These are phyloP conservation scores for Lathyrus tuberosus DNA, from an alignment of 306 rosid species.

Conservation along the genomic window DNA sequence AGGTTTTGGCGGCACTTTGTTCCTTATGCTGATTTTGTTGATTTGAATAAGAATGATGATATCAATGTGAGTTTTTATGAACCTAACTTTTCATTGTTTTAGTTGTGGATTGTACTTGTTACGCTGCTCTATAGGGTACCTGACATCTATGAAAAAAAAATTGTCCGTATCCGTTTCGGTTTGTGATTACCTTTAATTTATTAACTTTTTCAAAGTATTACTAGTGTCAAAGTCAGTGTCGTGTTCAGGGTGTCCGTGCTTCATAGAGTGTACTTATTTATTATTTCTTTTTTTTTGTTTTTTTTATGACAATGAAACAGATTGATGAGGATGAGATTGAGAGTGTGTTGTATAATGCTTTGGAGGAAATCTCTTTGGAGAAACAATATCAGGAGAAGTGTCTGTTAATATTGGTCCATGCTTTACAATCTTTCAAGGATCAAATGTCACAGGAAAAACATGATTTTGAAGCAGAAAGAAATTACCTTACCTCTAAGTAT, in stretches of 20 bases:
- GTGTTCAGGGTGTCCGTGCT: too few relatives aligned
- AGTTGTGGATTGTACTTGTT: neutral
- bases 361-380: constrained; percentile 81
- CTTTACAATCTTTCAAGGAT: constrained; percentile 69
- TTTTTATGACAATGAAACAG: constrained; percentile 40
- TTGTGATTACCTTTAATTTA: too few relatives aligned
- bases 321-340: constrained; percentile 64
- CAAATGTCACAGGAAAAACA: constrained; percentile 51
- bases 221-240: too few relatives aligned
- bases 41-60: constrained; percentile 44
- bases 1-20: constrained; percentile 86
- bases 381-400: constrained; percentile 87
- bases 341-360: constrained; percentile 61
- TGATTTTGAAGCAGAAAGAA: constrained; percentile 51
- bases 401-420: constrained; percentile 65
- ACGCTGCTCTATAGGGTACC: neutral
- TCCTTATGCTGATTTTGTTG: constrained; percentile 45
- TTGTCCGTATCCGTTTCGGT: too few relatives aligned
- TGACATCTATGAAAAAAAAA: neutral
- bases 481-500: constrained; percentile 64
- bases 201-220: too few relatives aligned
- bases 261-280: too few relatives aligned
- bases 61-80: constrained; percentile 47
- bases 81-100: neutral
- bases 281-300: too few relatives aligned